A percentile compares a stretch with the other conserved stretches of the same genome.
These are phyloP conservation scores for Neoascochyta sp. DNA, from an alignment of 2,329 filamentous ascomycete genomes.

Conservation along the genomic window DNA sequence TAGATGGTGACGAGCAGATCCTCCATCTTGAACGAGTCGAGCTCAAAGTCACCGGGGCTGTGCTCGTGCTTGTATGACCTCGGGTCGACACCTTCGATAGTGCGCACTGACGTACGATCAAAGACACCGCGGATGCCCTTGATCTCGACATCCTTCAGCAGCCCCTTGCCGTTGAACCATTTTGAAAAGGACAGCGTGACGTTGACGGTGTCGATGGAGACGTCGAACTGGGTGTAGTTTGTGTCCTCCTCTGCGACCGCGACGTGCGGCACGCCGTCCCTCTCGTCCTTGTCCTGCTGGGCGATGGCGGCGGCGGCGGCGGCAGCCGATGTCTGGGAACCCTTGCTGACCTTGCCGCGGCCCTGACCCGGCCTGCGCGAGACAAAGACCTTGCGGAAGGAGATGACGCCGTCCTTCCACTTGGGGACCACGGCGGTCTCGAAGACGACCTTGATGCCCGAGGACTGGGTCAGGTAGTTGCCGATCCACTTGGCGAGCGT, in stretches of 20 bases:
- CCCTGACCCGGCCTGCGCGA: conserved; percentile 83
- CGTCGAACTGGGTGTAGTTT: conserved; percentile 96
- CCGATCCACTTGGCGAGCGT: conserved; percentile 89
- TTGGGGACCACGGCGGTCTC: conserved; percentile 96
- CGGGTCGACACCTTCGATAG: conserved; percentile 71
- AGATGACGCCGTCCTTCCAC: conserved; percentile 93
- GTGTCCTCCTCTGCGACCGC: conserved; percentile 66
- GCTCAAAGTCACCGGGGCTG: conserved; percentile 89
- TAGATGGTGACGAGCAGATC: conserved; percentile 89
- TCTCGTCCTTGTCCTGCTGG: conserved; percentile 55
- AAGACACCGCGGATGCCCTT: conserved; percentile 90
- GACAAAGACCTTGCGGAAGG: conserved; percentile 94
- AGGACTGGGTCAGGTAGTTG: conserved; percentile 91
- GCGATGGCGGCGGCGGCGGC: conserved; percentile 76
- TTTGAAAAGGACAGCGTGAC: conserved; percentile 97
- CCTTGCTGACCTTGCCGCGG: conserved; percentile 82
- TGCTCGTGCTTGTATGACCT: conserved; percentile 85
- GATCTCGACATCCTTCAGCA: conserved; percentile 87
- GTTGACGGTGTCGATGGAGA: conserved; percentile 92
- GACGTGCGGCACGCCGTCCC: conserved; percentile 25
- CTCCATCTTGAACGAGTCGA: conserved; percentile 94
- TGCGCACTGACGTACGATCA: conserved; percentile 79
- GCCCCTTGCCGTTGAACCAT: conserved; percentile 96
- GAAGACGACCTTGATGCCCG: conserved; percentile 89
- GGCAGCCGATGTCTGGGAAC: conserved; percentile 78